Base-by-base conservation (phyloP, 345 rosid species). In the Acer yangbiense region DNA sequence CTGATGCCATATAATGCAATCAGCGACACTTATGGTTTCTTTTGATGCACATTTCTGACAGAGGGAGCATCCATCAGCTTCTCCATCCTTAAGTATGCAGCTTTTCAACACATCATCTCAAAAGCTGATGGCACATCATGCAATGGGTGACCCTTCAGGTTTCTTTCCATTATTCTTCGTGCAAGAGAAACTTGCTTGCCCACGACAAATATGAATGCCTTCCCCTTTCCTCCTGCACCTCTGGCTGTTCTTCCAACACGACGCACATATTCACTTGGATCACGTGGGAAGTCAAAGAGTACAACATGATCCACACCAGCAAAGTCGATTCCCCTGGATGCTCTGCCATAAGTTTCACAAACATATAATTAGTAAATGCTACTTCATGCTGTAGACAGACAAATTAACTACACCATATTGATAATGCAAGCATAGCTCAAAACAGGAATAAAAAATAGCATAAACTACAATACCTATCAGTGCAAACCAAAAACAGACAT, bases 241-340 rank as follows among this genome's bases (percentile, higher is more conserved):
- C 99, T 88, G 9, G 99, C 99, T 39, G 97, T 93, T 85, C 98
- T 90, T 85, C 99, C 98, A 54, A 95, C 98, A 65, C 97, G 93
- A 3, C 94, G 92, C 11, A 95, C 98, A 11, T 93, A 93, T 85
- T 95, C 98, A 54, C 99, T 95, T 16, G 94, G 99, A 76, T 95
- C 97, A 4, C 94, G 96, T 0, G 96, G 97, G 35, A 89, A 95
- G 83, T 95, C 96, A 52, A 95, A 95, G 9, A 93, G 96, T 35
- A 95, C 75, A 17, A 93, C 94, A 69, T 91, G 98, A 81, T 92
- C 94, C 76, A 95, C 98, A 69, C 92, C 89, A 0, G 84, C 73
- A 83, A 93, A 93, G 85, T 93, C 95, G 11, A 93, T 90, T 74
- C 99, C 99, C 7, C 97, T 93, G 0, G 95, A 95, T 20, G 96